Evolutionary conservation across 2,329 filamentous ascomycete species (phyloP).

Genomic region (Pyrenophora teres): DNA sequence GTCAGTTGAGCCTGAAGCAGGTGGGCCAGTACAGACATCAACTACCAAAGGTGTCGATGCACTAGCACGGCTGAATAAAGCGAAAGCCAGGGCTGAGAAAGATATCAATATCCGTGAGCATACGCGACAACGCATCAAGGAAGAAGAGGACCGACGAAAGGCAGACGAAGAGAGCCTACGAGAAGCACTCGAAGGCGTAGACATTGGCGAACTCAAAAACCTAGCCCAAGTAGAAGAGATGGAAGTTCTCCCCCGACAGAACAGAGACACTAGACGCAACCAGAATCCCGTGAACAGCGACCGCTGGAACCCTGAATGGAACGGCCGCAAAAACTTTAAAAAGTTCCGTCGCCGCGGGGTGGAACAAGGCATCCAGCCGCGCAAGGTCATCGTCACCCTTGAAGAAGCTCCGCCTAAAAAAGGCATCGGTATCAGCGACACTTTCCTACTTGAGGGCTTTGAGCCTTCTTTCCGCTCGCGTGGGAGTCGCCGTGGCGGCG

Average conservation of each 20-base stretch:
- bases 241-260: constrained; percentile 58
- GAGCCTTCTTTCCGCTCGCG: constrained; percentile 27
- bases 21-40: constrained; percentile 37
- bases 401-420: constrained; percentile 70
- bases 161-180: constrained; percentile 68
- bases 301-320: constrained; percentile 88
- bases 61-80: constrained; percentile 47
- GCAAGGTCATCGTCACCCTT: constrained; percentile 69
- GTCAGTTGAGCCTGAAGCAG: constrained; percentile 43
- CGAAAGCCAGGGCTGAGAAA: constrained; percentile 54
- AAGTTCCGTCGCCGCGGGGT: constrained; percentile 66
- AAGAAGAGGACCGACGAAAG: constrained; percentile 57
- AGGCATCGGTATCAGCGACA: constrained; percentile 73
- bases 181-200: constrained; percentile 64
- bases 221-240: constrained; percentile 80
- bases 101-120: constrained; percentile 65
- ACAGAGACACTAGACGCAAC: constrained; percentile 24
- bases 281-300: constrained; percentile 52
- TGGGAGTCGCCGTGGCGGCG: constrained; percentile 6
- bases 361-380: constrained; percentile 49
- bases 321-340: constrained; percentile 95
- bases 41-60: constrained; percentile 41
- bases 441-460: constrained; percentile 69
- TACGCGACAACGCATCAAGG: constrained; percentile 56
- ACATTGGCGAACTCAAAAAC: constrained; percentile 73